Base-by-base conservation (phyloP, 805 yeast species). In the Starmerella tilneyi region DNA sequence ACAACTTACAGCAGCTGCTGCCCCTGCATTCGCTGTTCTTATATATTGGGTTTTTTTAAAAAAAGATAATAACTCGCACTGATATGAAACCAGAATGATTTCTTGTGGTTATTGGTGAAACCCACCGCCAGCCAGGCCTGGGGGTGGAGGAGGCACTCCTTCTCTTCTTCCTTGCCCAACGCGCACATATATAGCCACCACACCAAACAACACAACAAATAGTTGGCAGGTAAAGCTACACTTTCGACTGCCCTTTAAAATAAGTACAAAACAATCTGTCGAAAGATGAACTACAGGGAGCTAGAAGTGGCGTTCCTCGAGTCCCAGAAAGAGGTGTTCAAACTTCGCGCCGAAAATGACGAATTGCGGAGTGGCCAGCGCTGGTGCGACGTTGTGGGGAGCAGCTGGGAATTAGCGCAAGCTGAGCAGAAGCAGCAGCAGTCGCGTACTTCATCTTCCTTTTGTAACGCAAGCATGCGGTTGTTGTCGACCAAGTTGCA, bases 11-110 rank as follows among this genome's bases (percentile, higher is more conserved):
- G 22, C 46, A 30, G 33, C 26, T 26, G 21, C 40, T n/a, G 15
- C n/a, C n/a, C n/a, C 21, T 33, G 31, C 21, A n/a, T 32, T 11
- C 33, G 27, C 31, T 41, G 20, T 43, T 19, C 40, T 20, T 49
- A 46, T 49, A 45, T 49, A 35, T 42, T 46, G 20, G n/a, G 46
- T 27, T 28, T 19, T 31, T 30, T 15, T 24, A 24, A 37, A 44
- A 38, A 44, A 30, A 38, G 32, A 15, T 38, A 44, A 44, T 44
- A 37, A 24, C 26, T 23, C 40, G 16, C 22, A 21, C 40, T 9
- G 29, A 38, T 5, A 27, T 26, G 33, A 20, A 7, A n/a, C 12
- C n/a, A 7, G n/a, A 13, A 17, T 7, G 9, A 26, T 9, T 9
- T 9, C 28, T 9, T 9, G 30, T 36, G 28, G 21, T 24, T 26